Percentiles rank a stretch among this genome's conserved stretches.
These are phyloP conservation scores for Paraphaeosphaeria minitans DNA, from an alignment of 2,329 filamentous ascomycete species.

Conservation along the genomic window DNA sequence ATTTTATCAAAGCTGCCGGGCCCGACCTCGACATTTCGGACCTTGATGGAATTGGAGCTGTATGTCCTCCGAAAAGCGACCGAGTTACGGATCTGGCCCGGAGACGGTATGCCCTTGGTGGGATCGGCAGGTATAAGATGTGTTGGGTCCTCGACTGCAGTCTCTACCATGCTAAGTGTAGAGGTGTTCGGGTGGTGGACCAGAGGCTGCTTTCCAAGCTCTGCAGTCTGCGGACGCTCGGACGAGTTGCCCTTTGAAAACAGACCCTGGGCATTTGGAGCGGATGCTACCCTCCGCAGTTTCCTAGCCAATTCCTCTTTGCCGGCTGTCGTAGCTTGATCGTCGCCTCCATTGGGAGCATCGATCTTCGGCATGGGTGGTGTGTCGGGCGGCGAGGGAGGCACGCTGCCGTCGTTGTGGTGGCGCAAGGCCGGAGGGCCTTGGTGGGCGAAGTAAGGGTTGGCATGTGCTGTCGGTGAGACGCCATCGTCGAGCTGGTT, in stretches of 20 bases:
- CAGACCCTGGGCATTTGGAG: slow-evolving; percentile 93
- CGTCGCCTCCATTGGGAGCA: slow-evolving; percentile 67
- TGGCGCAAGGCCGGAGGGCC: slow-evolving; percentile 91
- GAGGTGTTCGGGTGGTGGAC: slow-evolving; percentile 60
- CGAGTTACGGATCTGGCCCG: slow-evolving; percentile 67
- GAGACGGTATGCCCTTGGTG: slow-evolving; percentile 64
- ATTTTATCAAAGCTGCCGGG: slow-evolving; percentile 99
- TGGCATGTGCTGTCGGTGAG: slow-evolving; percentile 91
- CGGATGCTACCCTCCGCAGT: slow-evolving; percentile 90
- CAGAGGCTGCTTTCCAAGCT: slow-evolving; percentile 82
- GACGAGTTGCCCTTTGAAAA: slow-evolving; percentile 62
- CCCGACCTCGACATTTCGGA: slow-evolving; percentile 93
- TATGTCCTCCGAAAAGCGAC: slow-evolving; percentile 91
- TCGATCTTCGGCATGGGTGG: slow-evolving; percentile 74
- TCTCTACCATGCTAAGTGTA: slow-evolving; percentile 61
- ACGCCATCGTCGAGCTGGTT: slow-evolving; percentile 86
- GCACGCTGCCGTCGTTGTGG: slow-evolving; percentile 91
- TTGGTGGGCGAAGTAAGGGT: slow-evolving; percentile 97
- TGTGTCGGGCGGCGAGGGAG: slow-evolving; percentile 89
- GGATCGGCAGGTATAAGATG: slow-evolving; percentile 43
- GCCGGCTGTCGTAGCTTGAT: slow-evolving; percentile 72
- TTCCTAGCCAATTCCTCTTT: slow-evolving; percentile 96
- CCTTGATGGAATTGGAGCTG: slow-evolving; percentile 99
- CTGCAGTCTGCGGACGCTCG: slow-evolving; percentile 78
- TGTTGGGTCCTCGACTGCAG: slow-evolving; percentile 35